Conservation (phyloP, 768 basidiomycete species). For the Panaeolus papilionaceus region DNA sequence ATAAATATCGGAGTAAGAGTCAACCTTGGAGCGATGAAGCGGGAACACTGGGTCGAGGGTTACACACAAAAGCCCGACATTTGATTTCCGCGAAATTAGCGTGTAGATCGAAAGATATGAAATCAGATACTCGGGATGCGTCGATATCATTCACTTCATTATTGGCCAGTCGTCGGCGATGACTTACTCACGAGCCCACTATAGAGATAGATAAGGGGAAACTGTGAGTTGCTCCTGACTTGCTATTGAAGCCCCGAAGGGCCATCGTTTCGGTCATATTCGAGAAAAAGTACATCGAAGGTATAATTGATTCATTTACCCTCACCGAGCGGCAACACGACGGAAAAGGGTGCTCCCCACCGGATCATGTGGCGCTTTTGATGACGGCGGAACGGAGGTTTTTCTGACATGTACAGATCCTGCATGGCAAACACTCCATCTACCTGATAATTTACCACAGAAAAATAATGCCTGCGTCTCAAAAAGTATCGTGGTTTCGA, state of each 20-base stretch:
- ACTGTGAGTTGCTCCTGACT: background rate
- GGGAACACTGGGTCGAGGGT: background rate
- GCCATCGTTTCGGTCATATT: background rate
- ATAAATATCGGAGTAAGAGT: background rate
- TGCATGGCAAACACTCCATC: background rate
- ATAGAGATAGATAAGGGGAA: background rate
- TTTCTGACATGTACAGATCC: background rate
- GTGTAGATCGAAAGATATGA: background rate
- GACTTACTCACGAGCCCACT: no score
- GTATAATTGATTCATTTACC: background rate
- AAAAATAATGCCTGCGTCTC: background rate
- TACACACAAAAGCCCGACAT: background rate
- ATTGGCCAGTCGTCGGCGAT: background rate
- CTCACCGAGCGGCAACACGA: background rate
- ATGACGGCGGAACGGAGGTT: slow-evolving; percentile 4
- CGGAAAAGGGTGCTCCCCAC: background rate
- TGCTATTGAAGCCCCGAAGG: no score
- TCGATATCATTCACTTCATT: background rate
- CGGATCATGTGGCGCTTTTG: slow-evolving; percentile 15
- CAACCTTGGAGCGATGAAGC: background rate
- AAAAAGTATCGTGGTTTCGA: background rate
- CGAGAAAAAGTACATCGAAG: background rate
- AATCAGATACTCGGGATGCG: background rate
- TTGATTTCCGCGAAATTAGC: background rate
- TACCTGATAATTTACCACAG: background rate